These are phyloP conservation scores for Esteya vermicola DNA, from an alignment of 2,329 filamentous ascomycete genomes.

Conservation along the genomic window DNA sequence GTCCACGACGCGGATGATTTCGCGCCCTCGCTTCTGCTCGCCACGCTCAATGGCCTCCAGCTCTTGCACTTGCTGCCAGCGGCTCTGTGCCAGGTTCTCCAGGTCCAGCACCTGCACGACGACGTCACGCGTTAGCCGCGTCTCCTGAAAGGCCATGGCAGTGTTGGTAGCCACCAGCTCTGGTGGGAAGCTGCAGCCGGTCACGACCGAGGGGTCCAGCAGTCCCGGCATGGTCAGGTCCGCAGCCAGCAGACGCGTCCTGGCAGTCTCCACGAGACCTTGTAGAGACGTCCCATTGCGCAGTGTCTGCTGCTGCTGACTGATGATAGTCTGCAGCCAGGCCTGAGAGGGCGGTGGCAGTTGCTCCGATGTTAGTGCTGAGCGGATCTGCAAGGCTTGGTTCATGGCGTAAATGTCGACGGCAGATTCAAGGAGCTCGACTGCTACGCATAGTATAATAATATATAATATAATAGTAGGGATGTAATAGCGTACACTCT, in stretches of 20 bases:
- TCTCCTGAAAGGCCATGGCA: constrained; percentile 35
- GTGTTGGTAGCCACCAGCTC: constrained; percentile 25
- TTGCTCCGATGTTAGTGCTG: constrained; percentile 35
- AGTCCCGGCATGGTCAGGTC: constrained; percentile 54
- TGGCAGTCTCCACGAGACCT: constrained; percentile 63
- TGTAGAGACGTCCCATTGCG: constrained; percentile 42
- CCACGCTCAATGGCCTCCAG: constrained; percentile 61
- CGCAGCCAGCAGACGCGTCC: constrained; percentile 63
- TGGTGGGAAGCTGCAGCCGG: constrained; percentile 37
- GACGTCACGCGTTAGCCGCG: constrained; percentile 44
- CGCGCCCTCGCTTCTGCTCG: constrained; percentile 59
- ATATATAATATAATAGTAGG: not conserved
- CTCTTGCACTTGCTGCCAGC: constrained; percentile 79
- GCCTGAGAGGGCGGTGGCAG: constrained; percentile 34
- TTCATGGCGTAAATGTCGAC: constrained; percentile 22
- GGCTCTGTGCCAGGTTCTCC: constrained; percentile 64
- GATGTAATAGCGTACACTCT: too few relatives aligned
- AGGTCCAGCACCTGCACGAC: constrained; percentile 75
- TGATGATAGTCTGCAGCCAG: constrained; percentile 52
- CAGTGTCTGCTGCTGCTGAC: constrained; percentile 16
- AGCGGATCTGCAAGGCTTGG: constrained; percentile 33
- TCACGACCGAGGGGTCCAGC: constrained; percentile 25
- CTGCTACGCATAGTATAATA: not conserved
- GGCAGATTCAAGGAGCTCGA: not conserved
- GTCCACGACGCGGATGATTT: constrained; percentile 57